Percentiles rank a stretch among this genome's conserved stretches.
Evolutionary conservation across 352 stramenopile genomes (phyloP).

Genomic region (Poterioochromonas sp.): DNA sequence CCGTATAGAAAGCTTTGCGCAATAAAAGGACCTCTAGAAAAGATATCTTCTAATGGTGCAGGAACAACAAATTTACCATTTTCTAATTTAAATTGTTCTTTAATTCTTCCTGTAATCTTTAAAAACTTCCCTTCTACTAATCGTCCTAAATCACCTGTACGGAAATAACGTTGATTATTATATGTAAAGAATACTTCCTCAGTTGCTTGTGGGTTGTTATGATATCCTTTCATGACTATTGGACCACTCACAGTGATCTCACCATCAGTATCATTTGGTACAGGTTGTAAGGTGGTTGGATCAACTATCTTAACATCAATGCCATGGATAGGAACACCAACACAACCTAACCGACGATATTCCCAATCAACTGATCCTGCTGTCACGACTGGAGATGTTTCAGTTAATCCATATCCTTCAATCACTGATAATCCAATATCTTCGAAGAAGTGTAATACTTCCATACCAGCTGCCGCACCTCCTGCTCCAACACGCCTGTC

Average conservation of each 20-base stretch:
- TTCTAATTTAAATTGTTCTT: constrained; percentile 72
- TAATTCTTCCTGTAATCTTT: constrained; percentile 60
- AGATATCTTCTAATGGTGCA: constrained; percentile 60
- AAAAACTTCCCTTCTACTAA: constrained; percentile 50
- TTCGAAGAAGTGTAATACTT: constrained; percentile 54
- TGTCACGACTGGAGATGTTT: constrained; percentile 41
- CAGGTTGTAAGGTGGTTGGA: background rate
- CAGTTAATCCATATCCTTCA: constrained; percentile 59
- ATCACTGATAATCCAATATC: constrained; percentile 56
- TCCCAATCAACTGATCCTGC: background rate
- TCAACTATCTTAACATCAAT: constrained; percentile 2
- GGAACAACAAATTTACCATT: constrained; percentile 73
- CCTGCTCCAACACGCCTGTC: constrained; percentile 59
- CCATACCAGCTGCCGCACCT: constrained; percentile 58
- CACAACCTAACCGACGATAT: background rate
- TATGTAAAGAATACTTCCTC: constrained; percentile 61
- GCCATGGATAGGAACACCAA: background rate
- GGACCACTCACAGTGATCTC: constrained; percentile 65
- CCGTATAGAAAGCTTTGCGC: constrained; percentile 54
- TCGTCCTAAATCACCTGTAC: constrained; percentile 61
- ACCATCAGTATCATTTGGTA: constrained; percentile 49
- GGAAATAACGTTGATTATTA: constrained; percentile 58
- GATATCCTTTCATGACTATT: constrained; percentile 67
- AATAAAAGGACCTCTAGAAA: constrained; percentile 57
- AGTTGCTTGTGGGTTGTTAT: constrained; percentile 61